Evolutionary conservation across 1,284 basidiomycete genomes (phyloP).

Genomic region (Ceratobasidium sp.): DNA sequence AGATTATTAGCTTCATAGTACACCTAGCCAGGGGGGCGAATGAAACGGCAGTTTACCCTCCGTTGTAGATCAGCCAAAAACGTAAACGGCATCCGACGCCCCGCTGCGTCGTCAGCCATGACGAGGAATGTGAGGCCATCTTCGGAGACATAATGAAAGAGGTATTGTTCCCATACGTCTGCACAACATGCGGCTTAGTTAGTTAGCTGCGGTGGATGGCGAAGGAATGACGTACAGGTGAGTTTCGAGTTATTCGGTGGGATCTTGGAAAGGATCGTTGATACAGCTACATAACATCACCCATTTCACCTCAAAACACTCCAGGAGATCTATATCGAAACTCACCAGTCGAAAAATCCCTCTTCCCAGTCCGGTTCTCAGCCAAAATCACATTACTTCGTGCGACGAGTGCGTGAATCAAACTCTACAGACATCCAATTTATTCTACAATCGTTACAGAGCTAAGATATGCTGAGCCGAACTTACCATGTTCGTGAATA

Average conservation of each 20-base stretch:
- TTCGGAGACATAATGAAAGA: constrained; percentile 95
- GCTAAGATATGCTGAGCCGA: too few relatives aligned
- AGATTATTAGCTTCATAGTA: too few relatives aligned
- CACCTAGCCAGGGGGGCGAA: too few relatives aligned
- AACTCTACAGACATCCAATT: constrained; percentile 53
- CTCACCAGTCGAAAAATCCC: constrained; percentile 87
- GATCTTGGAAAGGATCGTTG: constrained; percentile 94
- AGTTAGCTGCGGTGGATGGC: background rate
- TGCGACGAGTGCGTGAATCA: constrained; percentile 88
- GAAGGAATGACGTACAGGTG: constrained; percentile 66
- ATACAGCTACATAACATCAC: constrained; percentile 70
- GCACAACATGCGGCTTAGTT: constrained; percentile 2
- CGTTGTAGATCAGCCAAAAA: constrained; percentile 90
- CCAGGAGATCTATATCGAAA: constrained; percentile 1
- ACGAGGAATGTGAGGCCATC: constrained; percentile 89
- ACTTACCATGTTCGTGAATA: too few relatives aligned
- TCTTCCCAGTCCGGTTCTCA: constrained; percentile 81
- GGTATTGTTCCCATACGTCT: constrained; percentile 93
- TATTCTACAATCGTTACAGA: too few relatives aligned
- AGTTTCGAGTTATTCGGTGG: constrained; percentile 94
- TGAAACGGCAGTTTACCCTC: too few relatives aligned
- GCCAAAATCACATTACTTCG: constrained; percentile 82
- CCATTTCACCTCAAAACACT: constrained; percentile 45
- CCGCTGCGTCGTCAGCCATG: constrained; percentile 92
- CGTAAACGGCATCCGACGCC: constrained; percentile 92